Percentiles rank a stretch among this genome's conserved stretches.
These are phyloP conservation scores for Backusella tuberculispora DNA, from an alignment of 192 early-diverging fungal genomes.

Conservation along the genomic window DNA sequence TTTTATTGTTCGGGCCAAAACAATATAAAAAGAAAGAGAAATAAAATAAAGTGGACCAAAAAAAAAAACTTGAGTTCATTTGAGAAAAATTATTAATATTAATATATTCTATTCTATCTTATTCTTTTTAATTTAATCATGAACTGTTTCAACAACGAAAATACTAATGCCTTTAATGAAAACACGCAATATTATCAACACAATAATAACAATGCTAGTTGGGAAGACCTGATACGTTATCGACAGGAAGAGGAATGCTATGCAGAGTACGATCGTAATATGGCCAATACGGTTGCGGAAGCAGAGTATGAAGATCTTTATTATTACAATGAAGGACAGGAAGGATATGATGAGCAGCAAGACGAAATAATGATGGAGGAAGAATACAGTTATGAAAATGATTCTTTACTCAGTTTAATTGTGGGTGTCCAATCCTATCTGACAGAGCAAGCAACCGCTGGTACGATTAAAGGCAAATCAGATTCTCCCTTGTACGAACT, in stretches of 20 bases:
- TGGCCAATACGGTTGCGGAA: slow-evolving; percentile 18
- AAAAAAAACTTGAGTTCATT: neutral
- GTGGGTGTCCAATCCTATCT: slow-evolving; percentile 43
- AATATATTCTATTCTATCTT: neutral
- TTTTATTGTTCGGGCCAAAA: slow-evolving; percentile 6
- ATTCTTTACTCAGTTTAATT: slow-evolving; percentile 33
- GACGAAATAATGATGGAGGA: slow-evolving; percentile 20
- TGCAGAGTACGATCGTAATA: slow-evolving; percentile 27
- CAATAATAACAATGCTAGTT: neutral
- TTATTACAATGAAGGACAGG: neutral
- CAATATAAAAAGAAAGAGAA: slow-evolving; percentile 6
- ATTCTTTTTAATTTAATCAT: neutral
- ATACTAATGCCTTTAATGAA: neutral
- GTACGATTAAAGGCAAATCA: slow-evolving; percentile 12
- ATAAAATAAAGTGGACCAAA: neutral
- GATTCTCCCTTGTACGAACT: slow-evolving; percentile 40
- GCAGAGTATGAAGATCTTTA: slow-evolving; percentile 21
- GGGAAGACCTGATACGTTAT: neutral
- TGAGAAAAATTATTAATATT: slow-evolving; percentile 1
- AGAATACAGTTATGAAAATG: slow-evolving; percentile 24
- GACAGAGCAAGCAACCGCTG: slow-evolving; percentile 4
- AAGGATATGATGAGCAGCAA: neutral
- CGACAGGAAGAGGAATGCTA: slow-evolving; percentile 12
- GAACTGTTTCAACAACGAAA: slow-evolving; percentile 6
- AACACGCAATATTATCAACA: neutral